A percentile compares a stretch with the other conserved stretches of the same genome.
Conservation (phyloP, 352 stramenopile species). For the Nothophytophthora sp. region DNA sequence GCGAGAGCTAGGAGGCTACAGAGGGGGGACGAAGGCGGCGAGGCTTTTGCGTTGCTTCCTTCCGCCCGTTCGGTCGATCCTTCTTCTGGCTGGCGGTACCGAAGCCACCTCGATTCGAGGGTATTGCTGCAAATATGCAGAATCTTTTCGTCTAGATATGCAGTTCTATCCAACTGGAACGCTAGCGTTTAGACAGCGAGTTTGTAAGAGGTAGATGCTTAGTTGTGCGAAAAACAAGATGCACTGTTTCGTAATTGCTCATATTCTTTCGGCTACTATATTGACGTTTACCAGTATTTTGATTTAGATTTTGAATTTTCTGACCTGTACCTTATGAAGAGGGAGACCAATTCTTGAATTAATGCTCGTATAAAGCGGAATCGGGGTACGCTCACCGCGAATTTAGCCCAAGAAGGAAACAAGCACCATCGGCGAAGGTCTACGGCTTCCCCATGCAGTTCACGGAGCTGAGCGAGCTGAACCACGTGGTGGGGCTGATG, state of each 20-base stretch:
- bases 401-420: slow-evolving; percentile 1
- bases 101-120: too few relatives aligned
- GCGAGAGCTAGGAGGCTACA: neutral
- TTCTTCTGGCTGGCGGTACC: neutral
- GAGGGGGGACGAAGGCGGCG: neutral
- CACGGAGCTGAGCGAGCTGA: slow-evolving; percentile 87
- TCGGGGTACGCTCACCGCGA: too few relatives aligned
- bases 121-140: neutral
- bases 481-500: slow-evolving; percentile 84
- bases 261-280: too few relatives aligned
- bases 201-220: too few relatives aligned
- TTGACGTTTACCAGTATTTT: too few relatives aligned
- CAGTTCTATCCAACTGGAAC: too few relatives aligned
- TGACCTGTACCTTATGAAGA: slow-evolving; percentile 2
- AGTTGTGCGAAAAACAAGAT: too few relatives aligned
- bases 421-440: neutral
- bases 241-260: too few relatives aligned
- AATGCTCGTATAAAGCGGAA: too few relatives aligned
- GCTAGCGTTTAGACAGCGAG: too few relatives aligned
- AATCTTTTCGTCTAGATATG: slow-evolving; percentile 14
- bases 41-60: neutral
- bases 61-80: neutral
- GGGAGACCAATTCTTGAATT: neutral
- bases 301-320: too few relatives aligned
- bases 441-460: slow-evolving; percentile 73